phyloP scores from a whole-genome alignment of 164 flowering plant genomes.

The Vitis vinifera region DNA sequence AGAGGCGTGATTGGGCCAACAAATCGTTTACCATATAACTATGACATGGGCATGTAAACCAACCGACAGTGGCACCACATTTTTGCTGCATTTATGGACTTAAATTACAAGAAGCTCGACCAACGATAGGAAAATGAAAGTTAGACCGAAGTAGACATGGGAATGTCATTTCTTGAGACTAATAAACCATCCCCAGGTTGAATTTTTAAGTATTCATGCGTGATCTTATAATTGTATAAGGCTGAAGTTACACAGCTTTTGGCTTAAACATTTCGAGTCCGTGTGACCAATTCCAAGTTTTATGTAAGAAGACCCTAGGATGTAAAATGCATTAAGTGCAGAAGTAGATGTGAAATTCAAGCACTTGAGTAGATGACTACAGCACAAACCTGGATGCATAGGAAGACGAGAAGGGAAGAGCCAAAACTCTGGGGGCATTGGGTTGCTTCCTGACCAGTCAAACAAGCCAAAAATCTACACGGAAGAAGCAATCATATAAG shows the following conservation, averaged over 20 bases:
- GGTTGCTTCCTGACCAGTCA: slow-evolving; percentile 32
- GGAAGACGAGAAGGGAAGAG: slow-evolving; percentile 15
- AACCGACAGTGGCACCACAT: slow-evolving; percentile 50
- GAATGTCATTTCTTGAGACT: too few species aligned
- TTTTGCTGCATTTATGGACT: slow-evolving; percentile 31
- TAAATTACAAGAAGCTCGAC: background rate
- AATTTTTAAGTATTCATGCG: too few species aligned
- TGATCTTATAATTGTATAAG: too few species aligned
- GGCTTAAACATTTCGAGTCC: too few species aligned
- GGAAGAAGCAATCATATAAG: too few species aligned
- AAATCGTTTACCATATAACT: slow-evolving; percentile 45
- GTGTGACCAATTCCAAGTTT: too few species aligned
- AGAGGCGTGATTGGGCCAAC: slow-evolving; percentile 51
- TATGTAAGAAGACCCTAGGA: too few species aligned
- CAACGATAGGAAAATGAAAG: background rate
- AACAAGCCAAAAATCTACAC: slow-evolving; percentile 30
- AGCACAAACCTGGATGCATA: slow-evolving; percentile 18
- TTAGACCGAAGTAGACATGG: too few species aligned
- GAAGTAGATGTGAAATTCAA: background rate
- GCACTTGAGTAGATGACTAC: background rate
- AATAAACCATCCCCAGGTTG: too few species aligned
- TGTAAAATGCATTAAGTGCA: too few species aligned
- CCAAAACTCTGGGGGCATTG: slow-evolving; percentile 36
- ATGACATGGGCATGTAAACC: slow-evolving; percentile 48
- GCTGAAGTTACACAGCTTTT: too few species aligned